phyloP scores from a whole-genome alignment of 169 alveolate species.

The Cryptosporidium baileyi region DNA sequence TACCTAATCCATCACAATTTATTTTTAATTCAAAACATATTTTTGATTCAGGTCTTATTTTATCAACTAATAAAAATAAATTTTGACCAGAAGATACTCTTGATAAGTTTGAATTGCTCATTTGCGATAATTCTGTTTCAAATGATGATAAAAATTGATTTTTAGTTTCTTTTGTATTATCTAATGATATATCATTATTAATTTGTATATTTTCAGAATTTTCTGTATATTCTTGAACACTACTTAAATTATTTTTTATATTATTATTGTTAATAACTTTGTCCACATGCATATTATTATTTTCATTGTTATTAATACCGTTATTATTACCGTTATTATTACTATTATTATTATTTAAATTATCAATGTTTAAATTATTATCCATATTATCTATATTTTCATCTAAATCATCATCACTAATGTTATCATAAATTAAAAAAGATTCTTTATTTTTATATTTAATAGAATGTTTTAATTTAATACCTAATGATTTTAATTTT shows the following conservation, averaged over 20 bases:
- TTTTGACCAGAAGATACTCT: slow-evolving; percentile 29
- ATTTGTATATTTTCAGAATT: background rate
- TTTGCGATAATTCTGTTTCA: slow-evolving; percentile 42
- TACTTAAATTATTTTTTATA: no score
- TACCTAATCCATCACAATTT: slow-evolving; percentile 35
- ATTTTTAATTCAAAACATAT: slow-evolving; percentile 30
- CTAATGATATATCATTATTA: background rate
- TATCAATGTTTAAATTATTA: background rate
- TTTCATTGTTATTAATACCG: background rate
- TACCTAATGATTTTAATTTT: background rate
- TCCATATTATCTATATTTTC: background rate
- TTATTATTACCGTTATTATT: background rate
- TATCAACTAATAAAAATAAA: background rate
- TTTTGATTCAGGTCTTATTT: background rate
- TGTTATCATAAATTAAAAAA: no score
- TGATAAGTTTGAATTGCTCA: slow-evolving; percentile 10
- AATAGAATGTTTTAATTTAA: background rate
- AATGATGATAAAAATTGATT: background rate
- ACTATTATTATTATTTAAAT: background rate
- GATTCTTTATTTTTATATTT: background rate
- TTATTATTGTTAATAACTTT: no score
- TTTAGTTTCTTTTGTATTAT: background rate
- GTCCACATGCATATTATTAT: no score
- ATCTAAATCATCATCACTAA: no score
- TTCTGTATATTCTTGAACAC: no score